phyloP scores from a whole-genome alignment of 305 asterid species.

The Rubia peregrina region DNA sequence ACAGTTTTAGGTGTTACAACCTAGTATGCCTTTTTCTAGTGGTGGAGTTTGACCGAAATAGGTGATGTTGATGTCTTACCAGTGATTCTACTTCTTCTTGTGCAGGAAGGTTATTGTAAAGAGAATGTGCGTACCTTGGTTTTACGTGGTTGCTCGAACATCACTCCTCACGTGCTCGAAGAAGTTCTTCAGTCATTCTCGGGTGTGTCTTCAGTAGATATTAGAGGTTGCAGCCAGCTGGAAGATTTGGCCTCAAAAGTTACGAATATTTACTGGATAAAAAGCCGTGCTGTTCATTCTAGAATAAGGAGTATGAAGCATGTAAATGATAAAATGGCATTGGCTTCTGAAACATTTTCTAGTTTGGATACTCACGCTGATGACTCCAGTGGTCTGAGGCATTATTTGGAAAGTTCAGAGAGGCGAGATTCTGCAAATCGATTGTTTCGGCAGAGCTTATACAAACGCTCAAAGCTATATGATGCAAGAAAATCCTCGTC shows the following conservation, averaged over 20 bases:
- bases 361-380: conserved; percentile 41
- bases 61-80: conserved; percentile 8
- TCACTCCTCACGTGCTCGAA: conserved; percentile 70
- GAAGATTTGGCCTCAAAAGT: conserved; percentile 71
- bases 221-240: conserved; percentile 89
- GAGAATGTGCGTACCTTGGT: conserved; percentile 66
- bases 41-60: background rate
- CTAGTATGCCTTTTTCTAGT: conserved; percentile 6
- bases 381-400: conserved; percentile 89
- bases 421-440: conserved; percentile 88
- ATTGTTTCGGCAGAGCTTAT: conserved; percentile 86
- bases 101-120: conserved; percentile 80
- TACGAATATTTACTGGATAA: conserved; percentile 79
- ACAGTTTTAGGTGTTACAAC: background rate
- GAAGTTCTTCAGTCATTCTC: conserved; percentile 62
- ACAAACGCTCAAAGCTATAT: conserved; percentile 87
- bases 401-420: conserved; percentile 90
- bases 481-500: conserved; percentile 93
- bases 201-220: conserved; percentile 59
- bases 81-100: conserved; percentile 13
- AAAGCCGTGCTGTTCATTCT: conserved; percentile 37
- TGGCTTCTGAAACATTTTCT: conserved; percentile 28
- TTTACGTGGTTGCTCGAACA: conserved; percentile 73
- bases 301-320: conserved; percentile 57
- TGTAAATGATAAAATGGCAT: conserved; percentile 40